Percentiles rank a stretch among this genome's conserved stretches.
These are phyloP conservation scores for Pseudogymnoascus destructans DNA, from an alignment of 2,329 filamentous ascomycete species.

Conservation along the genomic window DNA sequence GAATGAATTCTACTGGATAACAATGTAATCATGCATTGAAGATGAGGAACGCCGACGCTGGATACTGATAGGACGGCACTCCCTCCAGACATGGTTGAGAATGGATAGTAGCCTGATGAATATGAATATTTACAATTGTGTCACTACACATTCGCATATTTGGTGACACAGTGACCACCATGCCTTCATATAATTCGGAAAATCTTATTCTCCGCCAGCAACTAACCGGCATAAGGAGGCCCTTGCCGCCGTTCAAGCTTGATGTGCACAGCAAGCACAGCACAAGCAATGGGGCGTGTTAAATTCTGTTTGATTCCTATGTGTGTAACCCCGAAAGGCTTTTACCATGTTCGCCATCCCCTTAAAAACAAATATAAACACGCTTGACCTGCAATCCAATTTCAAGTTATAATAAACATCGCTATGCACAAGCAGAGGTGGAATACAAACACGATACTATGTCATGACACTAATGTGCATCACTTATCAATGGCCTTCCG, in stretches of 20 bases:
- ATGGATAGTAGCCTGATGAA: background rate
- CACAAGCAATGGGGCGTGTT: background rate
- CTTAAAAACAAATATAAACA: background rate
- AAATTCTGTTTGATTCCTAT: background rate
- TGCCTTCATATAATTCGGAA: constrained; percentile 1
- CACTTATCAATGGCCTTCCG: background rate
- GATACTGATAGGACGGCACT: background rate
- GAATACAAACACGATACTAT: background rate
- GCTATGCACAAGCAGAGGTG: background rate
- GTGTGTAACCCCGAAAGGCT: background rate
- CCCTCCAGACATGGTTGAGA: background rate
- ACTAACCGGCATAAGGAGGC: background rate
- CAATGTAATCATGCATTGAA: background rate
- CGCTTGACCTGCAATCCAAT: background rate
- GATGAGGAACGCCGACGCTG: background rate
- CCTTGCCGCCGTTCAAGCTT: background rate
- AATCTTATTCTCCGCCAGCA: constrained; percentile 1
- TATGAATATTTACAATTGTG: background rate
- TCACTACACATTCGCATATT: background rate
- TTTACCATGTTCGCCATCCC: background rate
- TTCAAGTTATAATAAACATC: background rate
- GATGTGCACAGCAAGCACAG: background rate
- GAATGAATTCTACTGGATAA: background rate
- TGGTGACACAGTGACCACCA: background rate
- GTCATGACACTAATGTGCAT: background rate